Conservation (phyloP, 1,284 basidiomycete species). For the Apiotrichum laibachii region DNA sequence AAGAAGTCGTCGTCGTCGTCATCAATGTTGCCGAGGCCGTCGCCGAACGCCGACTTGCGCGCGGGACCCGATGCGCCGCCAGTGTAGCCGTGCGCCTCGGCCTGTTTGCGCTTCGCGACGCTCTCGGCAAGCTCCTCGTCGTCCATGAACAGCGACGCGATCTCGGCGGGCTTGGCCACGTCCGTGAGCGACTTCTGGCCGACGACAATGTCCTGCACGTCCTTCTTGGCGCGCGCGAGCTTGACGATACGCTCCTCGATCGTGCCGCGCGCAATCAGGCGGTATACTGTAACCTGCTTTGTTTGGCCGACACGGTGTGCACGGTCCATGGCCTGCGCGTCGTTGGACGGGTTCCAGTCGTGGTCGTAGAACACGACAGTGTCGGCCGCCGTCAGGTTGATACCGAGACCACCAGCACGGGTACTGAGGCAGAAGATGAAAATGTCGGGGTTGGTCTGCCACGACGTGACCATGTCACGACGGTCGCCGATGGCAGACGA, state of each 20-base stretch:
- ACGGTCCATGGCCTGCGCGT: slow-evolving; percentile 99
- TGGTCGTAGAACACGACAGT: slow-evolving; percentile 97
- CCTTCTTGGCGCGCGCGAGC: slow-evolving; percentile 90
- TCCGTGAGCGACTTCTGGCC: slow-evolving; percentile 93
- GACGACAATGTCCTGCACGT: slow-evolving; percentile 98
- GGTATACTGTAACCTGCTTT: slow-evolving; percentile 97
- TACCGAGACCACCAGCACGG: slow-evolving; percentile 93
- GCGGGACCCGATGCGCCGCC: slow-evolving; percentile 18
- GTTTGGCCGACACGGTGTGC: slow-evolving; percentile 98
- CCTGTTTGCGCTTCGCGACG: slow-evolving; percentile 50
- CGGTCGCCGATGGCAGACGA: slow-evolving; percentile 93
- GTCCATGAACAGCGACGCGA: slow-evolving; percentile 90
- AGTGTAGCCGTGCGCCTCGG: slow-evolving; percentile 49
- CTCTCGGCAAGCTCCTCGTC: slow-evolving; percentile 64
- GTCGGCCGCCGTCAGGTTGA: slow-evolving; percentile 96
- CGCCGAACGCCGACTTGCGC: slow-evolving; percentile 34
- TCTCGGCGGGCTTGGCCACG: slow-evolving; percentile 92
- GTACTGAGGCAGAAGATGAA: slow-evolving; percentile 96
- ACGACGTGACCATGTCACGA: slow-evolving; percentile 98
- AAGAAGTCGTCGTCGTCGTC: slow-evolving; percentile 47
- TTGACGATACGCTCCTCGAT: slow-evolving; percentile 99
- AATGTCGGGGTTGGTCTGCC: slow-evolving; percentile 95
- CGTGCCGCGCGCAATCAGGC: slow-evolving; percentile 84
- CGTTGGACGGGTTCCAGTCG: slow-evolving; percentile 99
- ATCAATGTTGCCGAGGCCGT: slow-evolving; percentile 29